A percentile compares a stretch with the other conserved stretches of the same genome.
phyloP scores from a whole-genome alignment of 805 yeast species.

The Saccharomyces eubayanus region DNA sequence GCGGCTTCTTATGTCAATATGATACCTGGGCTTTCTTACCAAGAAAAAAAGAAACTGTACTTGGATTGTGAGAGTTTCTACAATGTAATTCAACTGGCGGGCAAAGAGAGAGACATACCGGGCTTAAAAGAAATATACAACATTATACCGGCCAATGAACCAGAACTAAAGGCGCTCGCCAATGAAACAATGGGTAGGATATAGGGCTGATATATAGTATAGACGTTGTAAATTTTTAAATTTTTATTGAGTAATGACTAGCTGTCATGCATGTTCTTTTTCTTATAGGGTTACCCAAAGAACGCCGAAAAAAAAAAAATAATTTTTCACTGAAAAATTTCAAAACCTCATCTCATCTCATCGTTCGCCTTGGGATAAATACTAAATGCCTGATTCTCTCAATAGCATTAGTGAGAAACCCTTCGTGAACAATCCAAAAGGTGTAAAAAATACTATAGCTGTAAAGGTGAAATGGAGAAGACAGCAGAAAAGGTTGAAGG shows the following conservation, averaged over 20 bases:
- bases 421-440: neutral
- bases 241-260: neutral
- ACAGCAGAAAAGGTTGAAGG: neutral
- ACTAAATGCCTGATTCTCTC: neutral
- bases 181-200: conserved; percentile 16
- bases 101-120: conserved; percentile 21
- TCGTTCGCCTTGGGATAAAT: neutral
- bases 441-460: neutral
- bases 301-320: neutral
- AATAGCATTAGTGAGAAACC: neutral
- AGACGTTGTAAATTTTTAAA: neutral
- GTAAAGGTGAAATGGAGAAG: neutral
- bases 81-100: conserved; percentile 35
- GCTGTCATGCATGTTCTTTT: neutral
- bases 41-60: conserved; percentile 43
- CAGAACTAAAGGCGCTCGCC: conserved; percentile 16
- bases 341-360: conserved; percentile 19
- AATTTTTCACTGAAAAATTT: conserved; percentile 1
- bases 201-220: neutral
- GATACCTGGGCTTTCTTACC: conserved; percentile 39
- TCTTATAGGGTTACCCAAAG: neutral
- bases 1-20: conserved; percentile 53
- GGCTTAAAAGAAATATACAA: conserved; percentile 19
- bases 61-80: conserved; percentile 44
- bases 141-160: conserved; percentile 21